phyloP scores from a whole-genome alignment of 1,284 basidiomycete species.

The Malassezia vespertilionis region DNA sequence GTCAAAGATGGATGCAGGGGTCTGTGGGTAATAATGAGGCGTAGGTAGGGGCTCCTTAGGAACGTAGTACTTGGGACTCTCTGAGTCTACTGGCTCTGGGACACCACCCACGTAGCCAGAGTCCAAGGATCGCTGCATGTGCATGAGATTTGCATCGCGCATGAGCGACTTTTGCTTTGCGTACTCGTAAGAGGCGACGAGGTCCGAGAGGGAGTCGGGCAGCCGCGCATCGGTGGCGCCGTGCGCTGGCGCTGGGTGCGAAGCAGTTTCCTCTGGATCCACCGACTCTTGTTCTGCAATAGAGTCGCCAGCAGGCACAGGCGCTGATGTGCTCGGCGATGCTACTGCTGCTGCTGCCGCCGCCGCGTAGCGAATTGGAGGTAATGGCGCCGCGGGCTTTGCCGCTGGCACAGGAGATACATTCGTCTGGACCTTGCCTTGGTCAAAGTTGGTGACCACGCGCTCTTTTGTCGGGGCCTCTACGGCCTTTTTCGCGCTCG shows the following conservation, averaged over 20 bases:
- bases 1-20: slow-evolving; percentile 68
- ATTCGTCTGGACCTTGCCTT: slow-evolving; percentile 44
- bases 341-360: slow-evolving; percentile 19
- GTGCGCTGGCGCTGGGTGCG: slow-evolving; percentile 25
- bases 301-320: slow-evolving; percentile 14
- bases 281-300: slow-evolving; percentile 33
- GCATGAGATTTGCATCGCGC: slow-evolving; percentile 67
- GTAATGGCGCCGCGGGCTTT: slow-evolving; percentile 18
- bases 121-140: slow-evolving; percentile 71
- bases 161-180: slow-evolving; percentile 83
- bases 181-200: slow-evolving; percentile 87
- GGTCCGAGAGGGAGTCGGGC: slow-evolving; percentile 75
- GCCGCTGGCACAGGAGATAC: slow-evolving; percentile 50
- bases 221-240: slow-evolving; percentile 37
- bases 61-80: slow-evolving; percentile 69
- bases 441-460: slow-evolving; percentile 61
- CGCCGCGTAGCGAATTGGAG: slow-evolving; percentile 14
- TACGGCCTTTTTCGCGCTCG: slow-evolving; percentile 21
- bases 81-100: slow-evolving; percentile 76
- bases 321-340: slow-evolving; percentile 9
- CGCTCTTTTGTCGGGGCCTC: slow-evolving; percentile 53
- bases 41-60: slow-evolving; percentile 84
- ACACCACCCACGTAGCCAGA: slow-evolving; percentile 67
- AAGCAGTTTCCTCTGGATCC: too few relatives aligned
- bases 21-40: slow-evolving; percentile 88